Conservation (phyloP, 116 monocot species). For the Iris pallida region DNA sequence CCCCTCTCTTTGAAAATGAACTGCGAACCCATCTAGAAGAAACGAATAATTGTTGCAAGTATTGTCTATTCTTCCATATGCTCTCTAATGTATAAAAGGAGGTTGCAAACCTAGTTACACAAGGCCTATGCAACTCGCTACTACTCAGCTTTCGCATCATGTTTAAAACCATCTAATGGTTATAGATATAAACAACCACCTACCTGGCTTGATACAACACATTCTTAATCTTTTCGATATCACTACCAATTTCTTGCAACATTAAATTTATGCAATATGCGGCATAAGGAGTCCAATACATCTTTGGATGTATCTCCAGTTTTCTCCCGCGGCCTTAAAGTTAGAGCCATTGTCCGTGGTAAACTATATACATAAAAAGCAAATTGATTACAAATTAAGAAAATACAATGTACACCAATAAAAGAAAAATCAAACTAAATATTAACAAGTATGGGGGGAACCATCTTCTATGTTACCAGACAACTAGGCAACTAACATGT, state of each 20-base stretch:
- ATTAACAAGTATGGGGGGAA: too few species aligned
- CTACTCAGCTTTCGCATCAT: neutral
- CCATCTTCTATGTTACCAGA: too few species aligned
- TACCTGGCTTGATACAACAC: neutral
- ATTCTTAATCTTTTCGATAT: neutral
- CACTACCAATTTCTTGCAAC: neutral
- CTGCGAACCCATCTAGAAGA: neutral
- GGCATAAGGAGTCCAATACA: neutral
- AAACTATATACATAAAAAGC: neutral
- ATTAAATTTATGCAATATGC: neutral
- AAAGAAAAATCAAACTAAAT: too few species aligned
- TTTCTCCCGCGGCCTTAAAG: neutral
- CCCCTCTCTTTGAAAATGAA: neutral
- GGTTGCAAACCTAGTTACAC: conserved; percentile 1
- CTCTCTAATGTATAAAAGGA: neutral
- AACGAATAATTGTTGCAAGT: neutral
- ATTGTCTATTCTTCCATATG: neutral
- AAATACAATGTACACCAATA: too few species aligned
- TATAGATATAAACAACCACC: neutral
- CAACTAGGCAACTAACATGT: too few species aligned
- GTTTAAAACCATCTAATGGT: neutral
- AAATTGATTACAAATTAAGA: too few species aligned
- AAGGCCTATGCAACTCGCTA: neutral
- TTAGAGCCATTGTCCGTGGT: neutral
- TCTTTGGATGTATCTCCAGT: neutral